Conservation (phyloP, 2,329 filamentous ascomycete genomes). For the Diaporthe humulicola region DNA sequence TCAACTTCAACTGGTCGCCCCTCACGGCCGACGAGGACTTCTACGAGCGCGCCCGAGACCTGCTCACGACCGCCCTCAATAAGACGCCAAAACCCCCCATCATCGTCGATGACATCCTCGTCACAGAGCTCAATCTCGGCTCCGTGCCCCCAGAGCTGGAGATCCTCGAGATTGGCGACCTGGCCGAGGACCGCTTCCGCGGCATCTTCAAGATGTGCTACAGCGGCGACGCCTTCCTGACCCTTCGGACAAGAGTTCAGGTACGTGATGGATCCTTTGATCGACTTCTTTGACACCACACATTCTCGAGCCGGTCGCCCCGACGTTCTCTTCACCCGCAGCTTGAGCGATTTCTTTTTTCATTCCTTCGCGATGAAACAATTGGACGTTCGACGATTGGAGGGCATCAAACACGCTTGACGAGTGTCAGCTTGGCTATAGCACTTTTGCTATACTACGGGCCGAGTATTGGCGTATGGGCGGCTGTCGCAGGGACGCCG, state of each 20-base stretch:
- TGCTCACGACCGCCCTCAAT: slow-evolving; percentile 95
- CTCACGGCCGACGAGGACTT: slow-evolving; percentile 94
- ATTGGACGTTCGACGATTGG: slow-evolving; percentile 3
- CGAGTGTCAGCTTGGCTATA: slow-evolving; percentile 36
- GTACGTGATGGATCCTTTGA: slow-evolving; percentile 61
- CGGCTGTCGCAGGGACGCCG: background rate
- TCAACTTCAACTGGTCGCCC: slow-evolving; percentile 99
- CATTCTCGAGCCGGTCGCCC: background rate
- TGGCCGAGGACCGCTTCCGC: slow-evolving; percentile 95
- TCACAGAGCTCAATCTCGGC: slow-evolving; percentile 97
- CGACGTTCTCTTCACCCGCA: background rate
- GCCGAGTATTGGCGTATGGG: background rate
- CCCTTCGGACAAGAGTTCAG: slow-evolving; percentile 95
- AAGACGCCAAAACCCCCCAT: slow-evolving; percentile 98
- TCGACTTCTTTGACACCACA: slow-evolving; percentile 30
- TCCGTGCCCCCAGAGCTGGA: slow-evolving; percentile 95
- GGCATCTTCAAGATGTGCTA: slow-evolving; percentile 99
- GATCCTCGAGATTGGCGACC: slow-evolving; percentile 96
- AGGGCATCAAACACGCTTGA: slow-evolving; percentile 22
- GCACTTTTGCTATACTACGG: slow-evolving; percentile 9
- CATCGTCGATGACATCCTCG: slow-evolving; percentile 98
- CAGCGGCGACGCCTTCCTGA: slow-evolving; percentile 93
- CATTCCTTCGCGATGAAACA: background rate
- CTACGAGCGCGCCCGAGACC: slow-evolving; percentile 90
- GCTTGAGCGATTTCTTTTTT: background rate